A percentile compares a stretch with the other conserved stretches of the same genome.
phyloP scores from a whole-genome alignment of 805 yeast species.

The Candida hungchunana region DNA sequence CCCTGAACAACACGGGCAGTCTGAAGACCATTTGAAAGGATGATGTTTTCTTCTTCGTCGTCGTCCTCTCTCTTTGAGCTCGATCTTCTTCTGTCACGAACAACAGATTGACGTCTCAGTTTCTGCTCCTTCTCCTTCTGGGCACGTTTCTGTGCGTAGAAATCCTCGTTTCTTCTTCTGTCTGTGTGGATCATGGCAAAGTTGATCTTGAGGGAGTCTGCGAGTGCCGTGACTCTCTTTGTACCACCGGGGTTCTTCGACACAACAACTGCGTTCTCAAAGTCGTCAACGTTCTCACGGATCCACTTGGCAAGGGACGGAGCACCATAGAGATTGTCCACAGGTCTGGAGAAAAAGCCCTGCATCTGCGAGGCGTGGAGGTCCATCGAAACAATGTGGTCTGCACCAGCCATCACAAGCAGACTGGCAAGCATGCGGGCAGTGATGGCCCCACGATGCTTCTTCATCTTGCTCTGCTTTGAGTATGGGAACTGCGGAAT shows the following conservation, averaged over 20 bases:
- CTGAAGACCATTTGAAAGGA: constrained; percentile 76
- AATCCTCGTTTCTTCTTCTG: constrained; percentile 82
- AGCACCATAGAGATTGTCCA: constrained; percentile 93
- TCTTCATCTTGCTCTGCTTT: constrained; percentile 96
- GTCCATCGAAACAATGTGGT: constrained; percentile 97
- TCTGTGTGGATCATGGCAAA: constrained; percentile 99
- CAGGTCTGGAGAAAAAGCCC: constrained; percentile 96
- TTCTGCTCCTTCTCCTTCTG: constrained; percentile 32
- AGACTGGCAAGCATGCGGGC: constrained; percentile 97
- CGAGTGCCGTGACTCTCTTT: constrained; percentile 93
- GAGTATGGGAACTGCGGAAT: constrained; percentile 98
- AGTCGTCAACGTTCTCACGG: constrained; percentile 80
- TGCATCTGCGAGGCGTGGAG: constrained; percentile 97
- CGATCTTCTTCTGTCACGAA: constrained; percentile 37
- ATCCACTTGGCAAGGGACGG: constrained; percentile 97
- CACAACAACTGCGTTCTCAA: constrained; percentile 87
- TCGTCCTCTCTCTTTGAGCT: constrained; percentile 39
- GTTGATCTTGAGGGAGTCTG: constrained; percentile 93
- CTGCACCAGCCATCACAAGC: constrained; percentile 97
- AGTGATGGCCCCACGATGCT: constrained; percentile 97
- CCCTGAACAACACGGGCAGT: constrained; percentile 96
- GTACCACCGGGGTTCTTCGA: constrained; percentile 99
- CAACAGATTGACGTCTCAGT: constrained; percentile 44
- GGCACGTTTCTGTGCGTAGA: constrained; percentile 34
- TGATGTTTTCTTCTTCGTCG: constrained; percentile 61